Conservation (phyloP, 169 alveolate species). For the Amoebophrya sp. region DNA sequence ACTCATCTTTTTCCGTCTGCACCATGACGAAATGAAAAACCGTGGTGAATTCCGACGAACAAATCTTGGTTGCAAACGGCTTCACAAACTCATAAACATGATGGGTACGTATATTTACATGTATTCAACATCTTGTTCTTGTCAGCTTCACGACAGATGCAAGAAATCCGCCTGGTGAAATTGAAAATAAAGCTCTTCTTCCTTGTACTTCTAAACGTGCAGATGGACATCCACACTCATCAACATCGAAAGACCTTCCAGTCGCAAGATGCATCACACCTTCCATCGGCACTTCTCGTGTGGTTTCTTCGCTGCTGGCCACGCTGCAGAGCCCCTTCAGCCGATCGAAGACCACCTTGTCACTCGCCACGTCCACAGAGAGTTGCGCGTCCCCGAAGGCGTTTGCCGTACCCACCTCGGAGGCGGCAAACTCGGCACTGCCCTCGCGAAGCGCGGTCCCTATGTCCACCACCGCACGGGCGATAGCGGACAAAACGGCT, state of each 20-base stretch:
- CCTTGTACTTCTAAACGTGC: neutral
- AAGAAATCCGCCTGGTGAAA: no score
- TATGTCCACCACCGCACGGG: neutral
- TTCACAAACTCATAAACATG: neutral
- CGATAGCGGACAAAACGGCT: neutral
- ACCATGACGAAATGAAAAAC: neutral
- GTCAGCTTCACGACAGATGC: no score
- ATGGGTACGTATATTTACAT: no score
- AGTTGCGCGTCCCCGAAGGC: neutral
- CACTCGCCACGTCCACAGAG: neutral
- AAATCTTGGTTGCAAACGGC: neutral
- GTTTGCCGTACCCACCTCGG: neutral
- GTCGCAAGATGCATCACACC: neutral
- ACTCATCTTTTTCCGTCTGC: neutral
- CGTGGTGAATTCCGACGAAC: neutral
- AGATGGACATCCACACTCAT: neutral
- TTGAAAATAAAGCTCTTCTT: neutral
- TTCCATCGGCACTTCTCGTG: neutral
- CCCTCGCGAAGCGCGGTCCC: neutral
- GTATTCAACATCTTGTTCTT: no score
- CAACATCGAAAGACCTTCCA: neutral
- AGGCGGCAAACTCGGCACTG: neutral
- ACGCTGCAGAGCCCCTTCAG: neutral
- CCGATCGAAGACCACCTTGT: neutral
- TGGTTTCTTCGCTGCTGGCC: neutral